Conservation (phyloP, 345 rosid species). For the Melaleuca quinquenervia region DNA sequence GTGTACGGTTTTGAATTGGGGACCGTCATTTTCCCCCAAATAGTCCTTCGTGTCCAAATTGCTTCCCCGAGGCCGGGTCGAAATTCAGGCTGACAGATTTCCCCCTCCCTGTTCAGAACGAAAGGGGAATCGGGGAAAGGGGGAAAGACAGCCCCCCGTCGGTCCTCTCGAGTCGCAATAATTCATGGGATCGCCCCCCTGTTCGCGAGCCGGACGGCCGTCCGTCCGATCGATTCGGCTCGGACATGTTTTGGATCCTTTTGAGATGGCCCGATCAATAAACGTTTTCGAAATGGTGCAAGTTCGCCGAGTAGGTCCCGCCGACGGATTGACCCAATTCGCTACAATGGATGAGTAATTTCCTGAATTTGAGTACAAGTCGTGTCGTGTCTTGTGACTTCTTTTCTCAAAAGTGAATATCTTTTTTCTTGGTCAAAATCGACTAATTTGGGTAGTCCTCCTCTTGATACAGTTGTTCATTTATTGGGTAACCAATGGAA, state of each 20-base stretch:
- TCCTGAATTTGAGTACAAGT: not conserved
- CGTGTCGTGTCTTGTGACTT: not conserved
- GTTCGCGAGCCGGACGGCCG: not conserved
- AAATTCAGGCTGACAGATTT: not conserved
- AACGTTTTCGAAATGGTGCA: not conserved
- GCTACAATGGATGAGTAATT: not conserved
- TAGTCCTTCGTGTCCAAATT: not conserved
- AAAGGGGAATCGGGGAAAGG: not conserved
- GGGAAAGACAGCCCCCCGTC: no score
- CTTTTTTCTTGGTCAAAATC: not conserved
- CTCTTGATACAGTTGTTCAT: not conserved
- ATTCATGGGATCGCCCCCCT: not conserved
- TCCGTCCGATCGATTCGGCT: not conserved
- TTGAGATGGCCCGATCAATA: not conserved
- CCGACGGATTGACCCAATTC: not conserved
- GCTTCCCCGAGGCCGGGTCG: not conserved
- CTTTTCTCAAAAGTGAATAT: not conserved
- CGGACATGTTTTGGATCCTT: not conserved
- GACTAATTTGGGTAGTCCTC: not conserved
- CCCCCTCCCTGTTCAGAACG: not conserved
- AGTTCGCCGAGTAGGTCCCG: not conserved
- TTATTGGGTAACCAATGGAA: not conserved
- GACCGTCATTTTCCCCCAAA: not conserved
- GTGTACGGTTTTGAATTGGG: not conserved
- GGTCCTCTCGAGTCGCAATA: not conserved